phyloP scores from a whole-genome alignment of 768 basidiomycete species.

The Mycena albidolilacea region DNA sequence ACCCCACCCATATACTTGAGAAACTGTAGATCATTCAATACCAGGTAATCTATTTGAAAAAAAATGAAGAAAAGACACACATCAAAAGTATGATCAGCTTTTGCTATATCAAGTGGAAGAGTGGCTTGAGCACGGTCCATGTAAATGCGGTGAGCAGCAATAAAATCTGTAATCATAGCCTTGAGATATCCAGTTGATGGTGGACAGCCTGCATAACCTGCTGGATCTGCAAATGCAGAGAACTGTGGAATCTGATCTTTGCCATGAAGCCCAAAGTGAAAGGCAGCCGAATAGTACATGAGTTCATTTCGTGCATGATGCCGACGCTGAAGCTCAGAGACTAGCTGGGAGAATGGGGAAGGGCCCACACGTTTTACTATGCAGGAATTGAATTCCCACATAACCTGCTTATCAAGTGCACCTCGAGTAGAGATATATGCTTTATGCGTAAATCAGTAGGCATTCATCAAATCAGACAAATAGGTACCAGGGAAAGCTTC shows the following conservation, averaged over 20 bases:
- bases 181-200: conserved; percentile 1
- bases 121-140: conserved; percentile 7
- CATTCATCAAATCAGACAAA: neutral
- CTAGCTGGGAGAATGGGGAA: conserved; percentile 20
- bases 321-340: conserved; percentile 18
- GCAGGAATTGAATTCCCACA: conserved; percentile 15
- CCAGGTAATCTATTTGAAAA: neutral
- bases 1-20: conserved; percentile 5
- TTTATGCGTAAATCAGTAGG: neutral
- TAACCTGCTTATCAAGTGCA: conserved; percentile 6
- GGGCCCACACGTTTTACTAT: conserved; percentile 15
- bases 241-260: neutral
- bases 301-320: conserved; percentile 9
- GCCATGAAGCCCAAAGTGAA: conserved; percentile 6
- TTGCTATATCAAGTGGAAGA: conserved; percentile 1
- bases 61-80: neutral
- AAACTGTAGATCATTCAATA: neutral
- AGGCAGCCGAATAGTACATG: conserved; percentile 15
- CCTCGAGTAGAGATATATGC: conserved; percentile 20
- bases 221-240: conserved; percentile 14
- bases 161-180: neutral
- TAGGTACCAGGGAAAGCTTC: conserved; percentile 18
- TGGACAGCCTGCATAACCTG: neutral
- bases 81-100: conserved; percentile 10
- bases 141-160: conserved; percentile 1